Conservation (phyloP, 1,284 basidiomycete species). For the Apiotrichum laibachii region DNA sequence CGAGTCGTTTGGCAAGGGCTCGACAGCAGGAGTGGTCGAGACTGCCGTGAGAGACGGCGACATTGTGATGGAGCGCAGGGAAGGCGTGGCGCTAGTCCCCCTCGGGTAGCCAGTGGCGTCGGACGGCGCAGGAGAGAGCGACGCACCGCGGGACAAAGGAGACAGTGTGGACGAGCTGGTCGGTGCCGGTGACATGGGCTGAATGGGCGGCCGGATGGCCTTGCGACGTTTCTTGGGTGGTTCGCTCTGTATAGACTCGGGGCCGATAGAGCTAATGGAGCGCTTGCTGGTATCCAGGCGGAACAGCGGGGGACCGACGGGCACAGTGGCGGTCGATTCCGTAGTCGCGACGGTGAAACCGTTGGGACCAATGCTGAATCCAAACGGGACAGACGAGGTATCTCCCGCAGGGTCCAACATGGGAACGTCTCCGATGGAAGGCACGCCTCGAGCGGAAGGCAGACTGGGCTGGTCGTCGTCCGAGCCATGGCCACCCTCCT, state of each 20-base stretch:
- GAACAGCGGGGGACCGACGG: background rate
- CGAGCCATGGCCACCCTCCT: constrained; percentile 15
- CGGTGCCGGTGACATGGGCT: constrained; percentile 9
- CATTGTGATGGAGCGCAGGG: constrained; percentile 13
- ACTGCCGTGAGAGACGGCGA: constrained; percentile 8
- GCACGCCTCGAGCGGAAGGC: too few species aligned
- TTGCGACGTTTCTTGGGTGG: background rate
- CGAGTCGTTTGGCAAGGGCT: background rate
- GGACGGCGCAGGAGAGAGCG: background rate
- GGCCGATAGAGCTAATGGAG: background rate
- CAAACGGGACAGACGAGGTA: constrained; percentile 18
- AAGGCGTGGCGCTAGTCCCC: constrained; percentile 3
- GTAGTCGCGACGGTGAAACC: constrained; percentile 22
- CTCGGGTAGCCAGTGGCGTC: background rate
- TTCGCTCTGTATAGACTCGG: background rate
- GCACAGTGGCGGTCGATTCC: constrained; percentile 3
- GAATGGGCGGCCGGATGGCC: background rate
- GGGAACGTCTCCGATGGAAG: too few species aligned
- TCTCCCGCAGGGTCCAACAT: too few species aligned
- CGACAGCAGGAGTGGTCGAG: background rate
- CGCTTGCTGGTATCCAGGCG: background rate
- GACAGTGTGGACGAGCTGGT: constrained; percentile 1
- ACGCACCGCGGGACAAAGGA: background rate
- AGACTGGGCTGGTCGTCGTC: constrained; percentile 14
- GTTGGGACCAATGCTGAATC: constrained; percentile 32